Conservation (phyloP, 805 yeast genomes). For the Komagataella populi region DNA sequence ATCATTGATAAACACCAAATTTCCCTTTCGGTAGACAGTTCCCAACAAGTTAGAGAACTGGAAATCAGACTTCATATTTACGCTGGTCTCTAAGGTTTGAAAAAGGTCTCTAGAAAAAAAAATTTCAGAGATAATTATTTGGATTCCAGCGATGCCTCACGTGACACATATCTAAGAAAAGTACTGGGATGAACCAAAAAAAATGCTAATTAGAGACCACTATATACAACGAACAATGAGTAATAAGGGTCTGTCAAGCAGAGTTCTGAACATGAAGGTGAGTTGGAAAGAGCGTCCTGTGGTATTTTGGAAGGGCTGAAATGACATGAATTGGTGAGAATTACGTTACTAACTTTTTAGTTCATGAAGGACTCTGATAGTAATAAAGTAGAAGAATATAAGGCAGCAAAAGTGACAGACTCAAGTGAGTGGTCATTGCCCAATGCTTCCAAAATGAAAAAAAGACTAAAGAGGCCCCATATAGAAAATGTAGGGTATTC, state of each 20-base stretch:
- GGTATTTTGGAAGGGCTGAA: not conserved
- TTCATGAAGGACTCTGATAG: constrained; percentile 37
- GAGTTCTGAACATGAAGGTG: constrained; percentile 71
- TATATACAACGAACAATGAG: not conserved
- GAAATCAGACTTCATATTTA: constrained; percentile 72
- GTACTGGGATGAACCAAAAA: not conserved
- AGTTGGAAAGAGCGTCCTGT: not conserved
- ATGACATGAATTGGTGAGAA: not conserved
- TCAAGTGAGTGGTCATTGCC: constrained; percentile 35
- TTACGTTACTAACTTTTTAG: constrained; percentile 5
- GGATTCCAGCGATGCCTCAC: not conserved
- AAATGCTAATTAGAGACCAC: not conserved
- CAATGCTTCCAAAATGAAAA: constrained; percentile 5
- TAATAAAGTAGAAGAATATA: constrained; percentile 17
- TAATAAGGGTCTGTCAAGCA: constrained; percentile 34
- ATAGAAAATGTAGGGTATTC: not conserved
- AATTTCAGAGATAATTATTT: not conserved
- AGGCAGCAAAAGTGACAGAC: constrained; percentile 25
- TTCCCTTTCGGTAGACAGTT: constrained; percentile 91
- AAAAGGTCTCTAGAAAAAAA: not conserved
- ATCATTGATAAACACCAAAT: constrained; percentile 71
- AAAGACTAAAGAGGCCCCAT: constrained; percentile 1
- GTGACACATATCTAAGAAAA: not conserved
- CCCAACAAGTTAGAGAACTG: constrained; percentile 83
- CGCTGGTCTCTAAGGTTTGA: not conserved